Base-by-base conservation (phyloP, 208 protist genomes). In the Wallacemonas sp. region DNA sequence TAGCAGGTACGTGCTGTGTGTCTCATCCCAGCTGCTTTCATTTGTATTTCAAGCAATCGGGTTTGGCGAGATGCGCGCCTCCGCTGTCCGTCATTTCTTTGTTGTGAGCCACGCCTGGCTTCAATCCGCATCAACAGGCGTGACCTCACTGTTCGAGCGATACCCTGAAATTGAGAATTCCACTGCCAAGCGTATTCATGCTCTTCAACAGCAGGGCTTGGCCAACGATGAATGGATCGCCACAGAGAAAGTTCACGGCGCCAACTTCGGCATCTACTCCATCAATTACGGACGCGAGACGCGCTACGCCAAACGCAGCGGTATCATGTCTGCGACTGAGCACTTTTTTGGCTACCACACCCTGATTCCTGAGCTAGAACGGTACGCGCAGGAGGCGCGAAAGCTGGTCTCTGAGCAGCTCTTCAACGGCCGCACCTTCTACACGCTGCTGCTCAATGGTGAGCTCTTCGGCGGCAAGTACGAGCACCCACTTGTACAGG, bases 391-490 rank as follows among this genome's bases (percentile, higher is more conserved):
- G 3, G 41, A 68, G 21, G 70, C 66, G 17, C 77, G 88, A 6
- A 72, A 81, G 68, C 61, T 87, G 28, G 54, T 91, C n/a, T 72
- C 71, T 27, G 42, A 42, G 5, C 42, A 62, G 12, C 8, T 56
- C 5, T 45, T 88, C 5, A 19, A 55, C 19, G 58, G 64, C 17
- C 12, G 41, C 22, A 56, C 55, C 9, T 77, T 80, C 12, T 62
- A 80, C 62, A 86, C 77, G 26, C 74, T 93, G 34, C 68, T 95
- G 30, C 14, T 95, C 12, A 90, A 95, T 59, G 90, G 90, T 19
- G 90, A 95, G 55, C 71, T 95, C 2, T 95, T 95, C 62, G 90
- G 90, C 8, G 90, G 86, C 28, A 95, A 95, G 75, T 95, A 93
- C 47, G 82, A 91, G 27, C 90, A 95, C 60, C 90, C 90, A 0